These are phyloP conservation scores for Xylariales sp. DNA, from an alignment of 2,329 filamentous ascomycete genomes.

Conservation along the genomic window DNA sequence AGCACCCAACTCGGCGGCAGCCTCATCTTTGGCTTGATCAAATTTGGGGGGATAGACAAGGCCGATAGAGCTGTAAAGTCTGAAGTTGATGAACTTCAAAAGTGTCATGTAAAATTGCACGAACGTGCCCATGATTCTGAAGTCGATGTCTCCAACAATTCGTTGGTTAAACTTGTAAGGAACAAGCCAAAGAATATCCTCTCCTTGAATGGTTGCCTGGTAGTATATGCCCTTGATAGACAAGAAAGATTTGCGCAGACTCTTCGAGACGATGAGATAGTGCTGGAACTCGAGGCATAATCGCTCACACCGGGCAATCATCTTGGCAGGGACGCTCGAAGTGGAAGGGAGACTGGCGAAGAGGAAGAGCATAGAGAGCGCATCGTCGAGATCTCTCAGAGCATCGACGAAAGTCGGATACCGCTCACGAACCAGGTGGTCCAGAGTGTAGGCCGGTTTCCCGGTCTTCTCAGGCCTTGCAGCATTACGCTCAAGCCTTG, in stretches of 20 bases:
- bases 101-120: slow-evolving; percentile 98
- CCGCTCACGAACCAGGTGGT: slow-evolving; percentile 96
- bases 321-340: slow-evolving; percentile 85
- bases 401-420: slow-evolving; percentile 97
- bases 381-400: slow-evolving; percentile 91
- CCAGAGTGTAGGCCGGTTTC: slow-evolving; percentile 83
- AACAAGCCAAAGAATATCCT: slow-evolving; percentile 95
- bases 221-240: slow-evolving; percentile 99
- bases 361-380: slow-evolving; percentile 92
- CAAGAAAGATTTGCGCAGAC: slow-evolving; percentile 90
- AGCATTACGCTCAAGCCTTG: slow-evolving; percentile 82
- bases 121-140: slow-evolving; percentile 98
- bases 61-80: slow-evolving; percentile 85
- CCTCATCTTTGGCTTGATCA: slow-evolving; percentile 79
- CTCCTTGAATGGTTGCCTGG: slow-evolving; percentile 93
- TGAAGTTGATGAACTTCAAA: slow-evolving; percentile 92
- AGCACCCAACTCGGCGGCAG: slow-evolving; percentile 83
- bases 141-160: slow-evolving; percentile 91
- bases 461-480: slow-evolving; percentile 84
- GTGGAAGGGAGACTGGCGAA: slow-evolving; percentile 96
- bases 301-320: slow-evolving; percentile 90
- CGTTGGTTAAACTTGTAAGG: slow-evolving; percentile 98
- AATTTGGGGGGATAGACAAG: slow-evolving; percentile 96
- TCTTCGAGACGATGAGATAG: slow-evolving; percentile 90
- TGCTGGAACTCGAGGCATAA: slow-evolving; percentile 95